phyloP scores from a whole-genome alignment of 768 basidiomycete species.

The Exsudoporus frostii region DNA sequence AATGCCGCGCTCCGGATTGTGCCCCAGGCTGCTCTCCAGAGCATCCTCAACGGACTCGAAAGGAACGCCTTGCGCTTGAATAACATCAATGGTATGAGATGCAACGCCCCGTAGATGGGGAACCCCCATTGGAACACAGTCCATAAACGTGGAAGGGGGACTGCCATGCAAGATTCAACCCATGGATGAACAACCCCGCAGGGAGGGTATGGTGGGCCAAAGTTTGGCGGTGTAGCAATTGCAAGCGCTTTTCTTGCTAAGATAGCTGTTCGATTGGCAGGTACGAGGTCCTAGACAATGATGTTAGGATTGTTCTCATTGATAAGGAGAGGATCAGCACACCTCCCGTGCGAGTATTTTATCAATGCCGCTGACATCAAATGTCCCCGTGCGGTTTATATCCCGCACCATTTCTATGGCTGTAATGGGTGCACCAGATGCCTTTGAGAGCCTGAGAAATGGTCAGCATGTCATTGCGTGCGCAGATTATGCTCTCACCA shows the following conservation, averaged over 20 bases:
- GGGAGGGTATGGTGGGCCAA: constrained; percentile 51
- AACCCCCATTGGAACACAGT: constrained; percentile 82
- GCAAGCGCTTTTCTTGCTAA: constrained; percentile 40
- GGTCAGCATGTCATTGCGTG: neutral
- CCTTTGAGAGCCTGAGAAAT: constrained; percentile 62
- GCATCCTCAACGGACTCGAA: constrained; percentile 62
- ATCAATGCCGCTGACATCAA: constrained; percentile 58
- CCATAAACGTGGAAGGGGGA: constrained; percentile 59
- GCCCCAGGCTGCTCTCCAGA: constrained; percentile 63
- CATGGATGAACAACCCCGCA: constrained; percentile 81
- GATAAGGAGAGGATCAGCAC: constrained; percentile 10
- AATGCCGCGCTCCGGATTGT: constrained; percentile 85
- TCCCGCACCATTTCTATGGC: constrained; percentile 59
- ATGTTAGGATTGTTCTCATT: neutral
- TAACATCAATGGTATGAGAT: constrained; percentile 81
- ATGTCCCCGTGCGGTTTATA: constrained; percentile 54
- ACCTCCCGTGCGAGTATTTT: constrained; percentile 49
- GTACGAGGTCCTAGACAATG: constrained; percentile 49
- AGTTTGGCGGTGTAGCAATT: constrained; percentile 34
- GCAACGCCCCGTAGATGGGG: constrained; percentile 83
- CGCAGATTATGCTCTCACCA: constrained; percentile 48
- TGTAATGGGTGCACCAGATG: constrained; percentile 59
- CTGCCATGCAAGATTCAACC: constrained; percentile 46
- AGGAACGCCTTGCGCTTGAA: constrained; percentile 72
- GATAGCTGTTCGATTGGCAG: constrained; percentile 49